Evolutionary conservation across 768 basidiomycete species (phyloP).

Genomic region (Lactifluus echinatus): DNA sequence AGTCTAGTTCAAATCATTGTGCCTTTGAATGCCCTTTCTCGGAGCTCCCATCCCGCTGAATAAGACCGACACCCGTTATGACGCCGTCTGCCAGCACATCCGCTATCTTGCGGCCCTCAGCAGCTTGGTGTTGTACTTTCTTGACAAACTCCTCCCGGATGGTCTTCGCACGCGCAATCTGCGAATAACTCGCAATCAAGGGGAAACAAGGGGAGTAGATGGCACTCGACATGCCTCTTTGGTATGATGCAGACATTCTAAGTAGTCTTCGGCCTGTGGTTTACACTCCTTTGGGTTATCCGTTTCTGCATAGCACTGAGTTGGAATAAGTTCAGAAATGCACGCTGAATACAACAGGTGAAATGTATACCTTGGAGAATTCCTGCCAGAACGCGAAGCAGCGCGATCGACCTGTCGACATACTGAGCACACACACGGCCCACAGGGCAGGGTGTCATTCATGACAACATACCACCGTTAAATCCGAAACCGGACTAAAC

Average conservation of each 20-base stretch:
- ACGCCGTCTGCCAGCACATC: conserved; percentile 66
- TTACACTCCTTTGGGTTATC: conserved; percentile 68
- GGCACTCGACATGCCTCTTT: conserved; percentile 66
- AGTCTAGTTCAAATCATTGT: no score
- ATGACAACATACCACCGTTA: conserved; percentile 40
- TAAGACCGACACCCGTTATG: conserved; percentile 67
- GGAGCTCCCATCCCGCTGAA: conserved; percentile 38
- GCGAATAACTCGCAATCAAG: background rate
- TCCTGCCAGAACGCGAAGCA: conserved; percentile 94
- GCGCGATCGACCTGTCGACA: conserved; percentile 57
- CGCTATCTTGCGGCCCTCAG: conserved; percentile 62
- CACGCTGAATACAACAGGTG: background rate
- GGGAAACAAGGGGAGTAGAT: background rate
- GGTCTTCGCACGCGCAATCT: conserved; percentile 60
- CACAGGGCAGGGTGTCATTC: background rate
- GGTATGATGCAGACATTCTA: conserved; percentile 83
- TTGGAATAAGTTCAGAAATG: background rate
- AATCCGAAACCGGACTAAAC: conserved; percentile 57
- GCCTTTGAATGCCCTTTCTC: conserved; percentile 5
- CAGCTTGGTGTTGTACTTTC: conserved; percentile 54
- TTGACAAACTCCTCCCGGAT: conserved; percentile 66
- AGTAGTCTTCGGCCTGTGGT: conserved; percentile 70
- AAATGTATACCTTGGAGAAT: conserved; percentile 52
- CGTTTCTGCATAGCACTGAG: conserved; percentile 77
- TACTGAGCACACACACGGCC: background rate